Evolutionary conservation across 805 yeast genomes (phyloP).

Genomic region (Alloascoidea hylecoeti): DNA sequence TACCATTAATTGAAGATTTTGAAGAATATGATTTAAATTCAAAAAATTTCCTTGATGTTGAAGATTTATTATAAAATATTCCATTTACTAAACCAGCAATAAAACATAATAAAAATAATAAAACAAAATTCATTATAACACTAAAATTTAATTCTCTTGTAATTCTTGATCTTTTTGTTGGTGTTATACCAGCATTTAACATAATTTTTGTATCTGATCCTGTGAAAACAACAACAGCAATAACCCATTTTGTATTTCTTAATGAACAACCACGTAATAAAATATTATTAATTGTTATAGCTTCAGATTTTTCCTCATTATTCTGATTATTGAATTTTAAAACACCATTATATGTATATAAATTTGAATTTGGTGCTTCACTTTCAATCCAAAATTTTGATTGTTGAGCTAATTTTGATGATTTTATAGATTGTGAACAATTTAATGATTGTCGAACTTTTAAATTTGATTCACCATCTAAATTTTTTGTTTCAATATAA

Average conservation of each 20-base stretch:
- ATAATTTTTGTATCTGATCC: slow-evolving; percentile 73
- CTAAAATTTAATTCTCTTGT: slow-evolving; percentile 60
- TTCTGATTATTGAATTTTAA: slow-evolving; percentile 34
- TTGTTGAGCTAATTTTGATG: slow-evolving; percentile 33
- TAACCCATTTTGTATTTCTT: slow-evolving; percentile 73
- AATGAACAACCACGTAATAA: slow-evolving; percentile 64
- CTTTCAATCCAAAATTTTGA: slow-evolving; percentile 38
- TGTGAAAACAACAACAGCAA: slow-evolving; percentile 64
- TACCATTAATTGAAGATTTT: slow-evolving; percentile 49
- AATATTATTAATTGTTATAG: slow-evolving; percentile 55
- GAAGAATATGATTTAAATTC: slow-evolving; percentile 59
- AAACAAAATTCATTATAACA: slow-evolving; percentile 49
- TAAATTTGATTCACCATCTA: slow-evolving; percentile 50
- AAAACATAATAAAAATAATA: slow-evolving; percentile 55
- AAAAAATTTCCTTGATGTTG: slow-evolving; percentile 43
- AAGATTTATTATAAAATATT: slow-evolving; percentile 31
- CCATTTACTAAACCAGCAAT: slow-evolving; percentile 63
- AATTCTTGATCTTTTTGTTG: slow-evolving; percentile 63
- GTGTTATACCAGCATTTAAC: slow-evolving; percentile 70
- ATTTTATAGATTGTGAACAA: slow-evolving; percentile 31
- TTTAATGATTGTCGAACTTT: slow-evolving; percentile 29
- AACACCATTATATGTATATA: slow-evolving; percentile 42
- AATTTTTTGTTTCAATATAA: slow-evolving; percentile 36
- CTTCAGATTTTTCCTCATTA: slow-evolving; percentile 28
- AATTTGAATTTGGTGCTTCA: slow-evolving; percentile 38